phyloP scores from a whole-genome alignment of 345 rosid genomes.

The Citropsis articulata region DNA sequence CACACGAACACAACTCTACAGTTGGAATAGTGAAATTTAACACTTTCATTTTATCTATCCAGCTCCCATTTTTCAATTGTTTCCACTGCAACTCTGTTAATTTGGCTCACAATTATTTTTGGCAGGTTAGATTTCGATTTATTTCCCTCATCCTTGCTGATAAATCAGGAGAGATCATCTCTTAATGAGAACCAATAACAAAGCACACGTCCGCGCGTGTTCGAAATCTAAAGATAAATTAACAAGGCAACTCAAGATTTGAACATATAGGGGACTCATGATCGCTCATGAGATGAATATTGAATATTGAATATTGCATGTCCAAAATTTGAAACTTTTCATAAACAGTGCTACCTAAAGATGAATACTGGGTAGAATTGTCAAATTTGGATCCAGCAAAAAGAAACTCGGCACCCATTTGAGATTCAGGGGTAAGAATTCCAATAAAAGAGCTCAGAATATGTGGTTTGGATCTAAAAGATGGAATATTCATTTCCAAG shows the following conservation, averaged over 20 bases:
- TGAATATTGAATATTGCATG: constrained; percentile 9
- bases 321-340: constrained; percentile 15
- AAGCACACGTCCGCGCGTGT: not conserved
- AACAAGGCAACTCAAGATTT: constrained; percentile 32
- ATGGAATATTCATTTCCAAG: constrained; percentile 18
- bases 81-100: constrained; percentile 6
- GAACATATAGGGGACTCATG: constrained; percentile 26
- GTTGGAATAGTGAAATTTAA: too few species aligned
- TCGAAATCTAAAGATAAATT: constrained; percentile 17
- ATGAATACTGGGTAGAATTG: constrained; percentile 13
- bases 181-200: constrained; percentile 29
- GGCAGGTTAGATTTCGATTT: constrained; percentile 23
- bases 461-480: constrained; percentile 18
- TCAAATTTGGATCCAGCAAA: constrained; percentile 10
- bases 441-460: constrained; percentile 16
- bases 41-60: too few species aligned
- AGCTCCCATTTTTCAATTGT: not conserved
- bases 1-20: too few species aligned
- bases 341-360: constrained; percentile 20
- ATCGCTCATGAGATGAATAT: constrained; percentile 1
- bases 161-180: constrained; percentile 30
- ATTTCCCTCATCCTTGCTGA: constrained; percentile 23
- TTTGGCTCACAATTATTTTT: constrained; percentile 21
- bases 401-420: constrained; percentile 6
- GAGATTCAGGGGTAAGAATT: constrained; percentile 19